Conservation (phyloP, 768 basidiomycete genomes). For the Auricularia auricula-judae region DNA sequence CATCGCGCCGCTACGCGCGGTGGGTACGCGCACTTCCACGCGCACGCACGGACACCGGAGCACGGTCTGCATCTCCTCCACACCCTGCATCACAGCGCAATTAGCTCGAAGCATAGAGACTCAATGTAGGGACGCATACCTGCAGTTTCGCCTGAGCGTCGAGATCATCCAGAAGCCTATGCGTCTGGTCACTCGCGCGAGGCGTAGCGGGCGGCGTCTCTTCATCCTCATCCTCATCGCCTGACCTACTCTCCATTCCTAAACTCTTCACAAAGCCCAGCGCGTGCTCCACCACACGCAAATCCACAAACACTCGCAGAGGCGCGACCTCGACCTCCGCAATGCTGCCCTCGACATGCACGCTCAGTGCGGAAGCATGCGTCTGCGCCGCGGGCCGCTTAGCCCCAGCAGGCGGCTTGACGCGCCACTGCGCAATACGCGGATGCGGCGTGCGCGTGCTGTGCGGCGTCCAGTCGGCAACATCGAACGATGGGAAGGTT, state of each 20-base stretch:
- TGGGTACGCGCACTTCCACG: constrained; percentile 54
- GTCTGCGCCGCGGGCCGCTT: neutral
- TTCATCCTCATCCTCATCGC: constrained; percentile 20
- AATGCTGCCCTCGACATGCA: constrained; percentile 28
- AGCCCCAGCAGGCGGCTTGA: constrained; percentile 16
- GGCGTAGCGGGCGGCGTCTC: constrained; percentile 31
- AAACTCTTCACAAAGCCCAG: constrained; percentile 39
- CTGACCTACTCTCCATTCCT: constrained; percentile 11
- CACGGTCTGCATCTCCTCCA: constrained; percentile 11
- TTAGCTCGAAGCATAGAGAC: too few relatives aligned
- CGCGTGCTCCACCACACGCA: constrained; percentile 27
- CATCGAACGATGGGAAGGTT: constrained; percentile 42
- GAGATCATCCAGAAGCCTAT: constrained; percentile 47
- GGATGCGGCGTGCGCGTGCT: constrained; percentile 30
- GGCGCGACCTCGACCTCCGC: constrained; percentile 28
- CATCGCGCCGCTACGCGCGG: constrained; percentile 49
- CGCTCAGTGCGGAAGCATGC: constrained; percentile 5
- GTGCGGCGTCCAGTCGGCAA: constrained; percentile 51
- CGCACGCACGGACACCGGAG: constrained; percentile 49
- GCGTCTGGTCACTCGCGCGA: constrained; percentile 11
- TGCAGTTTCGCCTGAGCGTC: constrained; percentile 28
- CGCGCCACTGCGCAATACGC: constrained; percentile 55
- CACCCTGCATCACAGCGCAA: too few relatives aligned
- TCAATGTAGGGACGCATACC: too few relatives aligned
- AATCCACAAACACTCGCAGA: constrained; percentile 69